Base-by-base conservation (phyloP, 2,329 filamentous ascomycete genomes). In the Chalaropsis thielavioides region DNA sequence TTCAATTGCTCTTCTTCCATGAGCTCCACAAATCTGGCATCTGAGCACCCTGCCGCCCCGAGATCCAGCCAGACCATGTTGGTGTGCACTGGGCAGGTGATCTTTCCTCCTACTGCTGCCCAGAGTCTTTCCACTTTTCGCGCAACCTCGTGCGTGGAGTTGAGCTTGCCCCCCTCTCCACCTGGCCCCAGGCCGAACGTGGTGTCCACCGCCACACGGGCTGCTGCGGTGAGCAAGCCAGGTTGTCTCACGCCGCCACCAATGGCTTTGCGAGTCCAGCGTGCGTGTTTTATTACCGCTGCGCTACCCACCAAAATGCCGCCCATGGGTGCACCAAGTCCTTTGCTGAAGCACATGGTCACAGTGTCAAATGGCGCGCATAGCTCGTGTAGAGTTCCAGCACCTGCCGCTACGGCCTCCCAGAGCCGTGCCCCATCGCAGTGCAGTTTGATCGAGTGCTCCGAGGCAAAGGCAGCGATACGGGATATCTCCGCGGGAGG, bases 61-160 rank as follows among this genome's bases (percentile, higher is more conserved):
- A 94, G 76, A 73, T 95, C 86, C 66, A 95, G 71, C 90, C 89
- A 95, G 41, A 90, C 83, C 89, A 95, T 95, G 75, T 95, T 95
- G n/a, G 90, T 95, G 72, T 95, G 86, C 1, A 88, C 86, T 0
- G 88, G 86, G 67, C 86, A 79, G 22, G 79, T 74, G 65, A 90
- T 75, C 74, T 81, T 83, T 0, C 90, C 90, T 3, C 90, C 90
- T 62, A 85, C 77, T 17, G 75, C 76, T 4, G 78, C 81, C 90
- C 90, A 95, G 68, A 88, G 73, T n/a, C 77, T 77, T 80, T 87
- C 89, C 51, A 87, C 75, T 69, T 76, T 78, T 72, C 80, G 82
- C 0, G 89, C 88, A 65, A 81, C 81, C 54, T 76, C 75, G 72
- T 92, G 88, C 3, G 81, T 82, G 17, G 75, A 75, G 35, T 74